Conservation (phyloP, 257 asterid genomes). For the Lavandula angustifolia region DNA sequence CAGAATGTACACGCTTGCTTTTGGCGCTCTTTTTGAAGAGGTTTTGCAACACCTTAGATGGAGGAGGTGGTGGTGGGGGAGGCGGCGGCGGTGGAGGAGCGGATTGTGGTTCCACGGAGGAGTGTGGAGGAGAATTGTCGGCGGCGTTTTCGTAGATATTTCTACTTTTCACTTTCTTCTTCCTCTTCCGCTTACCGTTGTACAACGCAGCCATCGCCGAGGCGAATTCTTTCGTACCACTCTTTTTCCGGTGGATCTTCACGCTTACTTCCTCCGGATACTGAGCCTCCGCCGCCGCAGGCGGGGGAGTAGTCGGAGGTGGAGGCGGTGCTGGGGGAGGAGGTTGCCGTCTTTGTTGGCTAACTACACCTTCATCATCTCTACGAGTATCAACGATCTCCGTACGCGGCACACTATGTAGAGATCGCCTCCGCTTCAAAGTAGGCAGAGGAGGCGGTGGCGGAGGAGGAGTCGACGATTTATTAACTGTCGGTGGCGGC, state of each 20-base stretch:
- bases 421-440: slow-evolving; percentile 52
- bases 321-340: slow-evolving; percentile 42
- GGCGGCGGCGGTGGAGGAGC: slow-evolving; percentile 51
- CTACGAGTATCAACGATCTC: slow-evolving; percentile 38
- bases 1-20: slow-evolving; percentile 68
- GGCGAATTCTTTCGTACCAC: slow-evolving; percentile 71
- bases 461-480: slow-evolving; percentile 41
- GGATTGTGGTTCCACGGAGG: slow-evolving; percentile 40
- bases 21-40: slow-evolving; percentile 65
- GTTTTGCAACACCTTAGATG: slow-evolving; percentile 58
- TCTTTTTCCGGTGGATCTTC: slow-evolving; percentile 48
- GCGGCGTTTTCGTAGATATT: slow-evolving; percentile 44
- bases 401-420: slow-evolving; percentile 49
- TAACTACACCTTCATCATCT: slow-evolving; percentile 34
- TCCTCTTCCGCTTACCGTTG: slow-evolving; percentile 55
- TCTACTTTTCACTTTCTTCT: slow-evolving; percentile 52
- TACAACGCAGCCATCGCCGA: slow-evolving; percentile 68
- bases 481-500: slow-evolving; percentile 34
- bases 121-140: slow-evolving; percentile 45
- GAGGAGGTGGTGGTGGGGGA: slow-evolving; percentile 66
- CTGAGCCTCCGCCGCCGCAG: slow-evolving; percentile 5
- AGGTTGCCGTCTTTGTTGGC: slow-evolving; percentile 28
- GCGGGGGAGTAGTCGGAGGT: slow-evolving; percentile 29
- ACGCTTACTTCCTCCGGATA: slow-evolving; percentile 35
- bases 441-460: slow-evolving; percentile 39